Percentiles rank a stretch among this genome's conserved stretches.
These are phyloP conservation scores for Fusarium irregulare DNA, from an alignment of 2,329 filamentous ascomycete genomes.

Conservation along the genomic window DNA sequence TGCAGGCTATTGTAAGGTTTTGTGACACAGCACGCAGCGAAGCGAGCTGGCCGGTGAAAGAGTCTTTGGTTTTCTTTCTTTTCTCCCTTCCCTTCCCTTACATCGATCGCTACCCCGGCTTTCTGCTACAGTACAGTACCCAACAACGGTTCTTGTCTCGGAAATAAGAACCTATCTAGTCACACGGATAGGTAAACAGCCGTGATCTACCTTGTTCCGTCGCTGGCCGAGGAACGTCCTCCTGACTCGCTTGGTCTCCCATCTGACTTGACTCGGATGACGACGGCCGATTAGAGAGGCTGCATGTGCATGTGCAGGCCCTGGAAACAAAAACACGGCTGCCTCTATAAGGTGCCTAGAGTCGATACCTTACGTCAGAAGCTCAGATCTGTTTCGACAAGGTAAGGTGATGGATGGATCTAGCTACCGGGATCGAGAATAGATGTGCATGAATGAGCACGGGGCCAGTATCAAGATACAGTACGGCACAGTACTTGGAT, in stretches of 20 bases:
- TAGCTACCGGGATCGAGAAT: conserved; percentile 32
- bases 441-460: conserved; percentile 16
- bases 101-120: conserved; percentile 8
- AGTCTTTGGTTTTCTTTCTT: conserved; percentile 30
- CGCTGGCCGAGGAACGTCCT: conserved; percentile 40
- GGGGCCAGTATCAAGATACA: conserved; percentile 1
- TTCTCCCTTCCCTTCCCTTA: neutral
- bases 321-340: neutral
- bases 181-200: neutral
- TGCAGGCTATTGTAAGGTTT: conserved; percentile 20
- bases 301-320: conserved; percentile 21
- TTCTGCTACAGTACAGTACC: neutral
- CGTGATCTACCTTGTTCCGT: conserved; percentile 13
- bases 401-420: conserved; percentile 21
- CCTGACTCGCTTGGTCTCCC: conserved; percentile 43
- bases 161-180: conserved; percentile 18
- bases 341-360: conserved; percentile 3
- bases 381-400: conserved; percentile 36
- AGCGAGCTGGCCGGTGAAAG: conserved; percentile 22
- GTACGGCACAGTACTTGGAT: neutral
- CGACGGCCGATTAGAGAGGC: conserved; percentile 32
- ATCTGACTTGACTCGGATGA: conserved; percentile 48
- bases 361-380: conserved; percentile 31
- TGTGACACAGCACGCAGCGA: conserved; percentile 31
- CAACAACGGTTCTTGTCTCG: conserved; percentile 5